phyloP scores from a whole-genome alignment of 2,329 filamentous ascomycete genomes.

The Pleoardoris graminearum region DNA sequence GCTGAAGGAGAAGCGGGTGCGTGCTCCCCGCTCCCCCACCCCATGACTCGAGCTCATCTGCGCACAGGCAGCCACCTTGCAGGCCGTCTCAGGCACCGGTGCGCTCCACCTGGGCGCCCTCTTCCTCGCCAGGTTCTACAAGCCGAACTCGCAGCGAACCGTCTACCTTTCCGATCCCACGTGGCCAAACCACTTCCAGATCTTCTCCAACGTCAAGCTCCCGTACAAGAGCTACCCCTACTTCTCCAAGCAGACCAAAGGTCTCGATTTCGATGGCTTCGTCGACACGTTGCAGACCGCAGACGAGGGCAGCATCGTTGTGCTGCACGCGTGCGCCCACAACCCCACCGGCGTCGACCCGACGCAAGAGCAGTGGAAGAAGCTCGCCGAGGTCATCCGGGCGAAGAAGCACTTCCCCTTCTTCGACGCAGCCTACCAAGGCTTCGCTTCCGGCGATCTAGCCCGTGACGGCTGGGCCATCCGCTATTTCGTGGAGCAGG shows the following conservation, averaged over 20 bases:
- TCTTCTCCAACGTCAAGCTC: constrained; percentile 88
- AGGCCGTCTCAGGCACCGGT: constrained; percentile 97
- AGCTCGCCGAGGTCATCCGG: constrained; percentile 77
- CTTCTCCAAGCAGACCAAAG: constrained; percentile 85
- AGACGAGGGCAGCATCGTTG: constrained; percentile 78
- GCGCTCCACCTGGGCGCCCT: constrained; percentile 91
- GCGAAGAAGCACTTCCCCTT: constrained; percentile 90
- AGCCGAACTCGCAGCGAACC: constrained; percentile 63
- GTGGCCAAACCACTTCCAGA: constrained; percentile 99
- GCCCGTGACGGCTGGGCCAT: constrained; percentile 87
- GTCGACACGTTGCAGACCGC: constrained; percentile 68
- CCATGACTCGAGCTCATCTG: constrained; percentile 31
- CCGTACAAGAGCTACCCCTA: constrained; percentile 85
- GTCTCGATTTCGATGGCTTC: constrained; percentile 91
- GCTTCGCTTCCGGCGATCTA: constrained; percentile 91
- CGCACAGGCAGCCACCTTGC: constrained; percentile 68
- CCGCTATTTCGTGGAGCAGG: constrained; percentile 89
- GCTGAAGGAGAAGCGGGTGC: constrained; percentile 76
- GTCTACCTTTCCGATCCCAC: constrained; percentile 94
- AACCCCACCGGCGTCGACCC: constrained; percentile 98
- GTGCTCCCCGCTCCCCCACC: constrained; percentile 14
- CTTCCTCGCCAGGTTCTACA: constrained; percentile 93
- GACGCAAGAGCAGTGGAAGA: constrained; percentile 89
- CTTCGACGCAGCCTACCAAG: constrained; percentile 98
- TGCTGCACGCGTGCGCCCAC: constrained; percentile 94